These are phyloP conservation scores for Solanum sejunctum DNA, from an alignment of 257 asterid genomes.

Conservation along the genomic window DNA sequence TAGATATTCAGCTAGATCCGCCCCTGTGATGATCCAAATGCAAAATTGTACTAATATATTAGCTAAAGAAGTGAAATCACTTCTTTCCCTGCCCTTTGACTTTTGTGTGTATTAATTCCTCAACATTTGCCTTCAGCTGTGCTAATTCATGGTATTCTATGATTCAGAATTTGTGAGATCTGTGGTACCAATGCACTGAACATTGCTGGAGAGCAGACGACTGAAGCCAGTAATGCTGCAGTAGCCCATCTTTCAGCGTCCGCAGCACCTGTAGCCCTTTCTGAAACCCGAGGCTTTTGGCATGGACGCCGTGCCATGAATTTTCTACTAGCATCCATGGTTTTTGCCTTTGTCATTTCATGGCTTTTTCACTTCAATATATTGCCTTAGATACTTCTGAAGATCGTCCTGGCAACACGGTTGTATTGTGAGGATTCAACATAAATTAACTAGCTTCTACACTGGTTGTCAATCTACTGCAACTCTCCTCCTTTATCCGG, in stretches of 20 bases:
- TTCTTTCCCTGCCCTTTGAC: not conserved
- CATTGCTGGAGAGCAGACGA: not conserved
- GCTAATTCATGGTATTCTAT: not conserved
- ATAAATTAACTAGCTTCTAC: not conserved
- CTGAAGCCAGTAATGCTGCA: not conserved
- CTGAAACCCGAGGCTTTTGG: not conserved
- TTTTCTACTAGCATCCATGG: constrained; percentile 4
- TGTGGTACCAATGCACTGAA: constrained; percentile 4
- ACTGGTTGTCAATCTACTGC: not conserved
- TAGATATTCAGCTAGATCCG: not conserved
- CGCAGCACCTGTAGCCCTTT: not conserved
- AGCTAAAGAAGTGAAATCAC: not conserved
- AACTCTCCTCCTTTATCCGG: not conserved
- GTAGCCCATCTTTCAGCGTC: not conserved
- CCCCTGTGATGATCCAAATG: not conserved
- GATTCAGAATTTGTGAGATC: constrained; percentile 4
- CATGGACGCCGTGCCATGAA: constrained; percentile 1
- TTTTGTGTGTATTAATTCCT: not conserved
- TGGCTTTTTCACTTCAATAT: constrained; percentile 8
- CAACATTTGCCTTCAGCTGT: not conserved
- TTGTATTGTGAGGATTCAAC: not conserved
- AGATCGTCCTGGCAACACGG: not conserved
- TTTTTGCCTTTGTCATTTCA: constrained; percentile 8
- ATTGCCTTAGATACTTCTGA: not conserved
- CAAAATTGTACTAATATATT: not conserved